These are phyloP conservation scores for Handroanthus guayacan DNA, from an alignment of 257 asterid species.

Conservation along the genomic window DNA sequence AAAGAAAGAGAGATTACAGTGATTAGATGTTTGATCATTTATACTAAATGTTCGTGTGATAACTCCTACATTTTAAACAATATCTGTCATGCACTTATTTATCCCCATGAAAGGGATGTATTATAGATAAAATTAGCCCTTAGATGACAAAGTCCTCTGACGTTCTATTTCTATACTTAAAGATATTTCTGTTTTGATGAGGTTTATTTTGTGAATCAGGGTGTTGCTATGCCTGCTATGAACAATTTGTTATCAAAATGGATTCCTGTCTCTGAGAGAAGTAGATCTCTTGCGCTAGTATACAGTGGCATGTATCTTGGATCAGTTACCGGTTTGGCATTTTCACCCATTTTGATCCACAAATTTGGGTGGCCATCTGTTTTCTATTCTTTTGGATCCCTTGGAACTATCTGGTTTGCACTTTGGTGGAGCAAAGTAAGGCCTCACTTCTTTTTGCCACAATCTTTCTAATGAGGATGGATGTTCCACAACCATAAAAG, in stretches of 20 bases:
- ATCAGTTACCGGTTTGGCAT: slow-evolving; percentile 89
- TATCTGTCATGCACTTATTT: neutral
- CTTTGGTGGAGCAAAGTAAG: slow-evolving; percentile 93
- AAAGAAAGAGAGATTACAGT: too few relatives aligned
- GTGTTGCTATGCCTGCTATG: slow-evolving; percentile 99
- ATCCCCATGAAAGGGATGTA: neutral
- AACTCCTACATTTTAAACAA: neutral
- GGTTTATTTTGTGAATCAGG: slow-evolving; percentile 40
- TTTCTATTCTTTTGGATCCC: slow-evolving; percentile 93
- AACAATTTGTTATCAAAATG: slow-evolving; percentile 90
- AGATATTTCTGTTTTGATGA: slow-evolving; percentile 23
- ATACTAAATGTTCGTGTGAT: neutral
- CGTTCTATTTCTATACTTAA: slow-evolving; percentile 3
- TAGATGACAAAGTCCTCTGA: neutral
- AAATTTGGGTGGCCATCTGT: slow-evolving; percentile 95
- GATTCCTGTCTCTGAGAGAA: slow-evolving; percentile 99
- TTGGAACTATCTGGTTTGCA: slow-evolving; percentile 93
- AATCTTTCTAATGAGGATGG: neutral
- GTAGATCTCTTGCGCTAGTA: slow-evolving; percentile 97
- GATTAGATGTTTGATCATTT: neutral
- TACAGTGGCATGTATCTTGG: slow-evolving; percentile 99
- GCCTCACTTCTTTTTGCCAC: slow-evolving; percentile 30
- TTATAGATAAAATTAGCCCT: neutral
- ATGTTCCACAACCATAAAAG: slow-evolving; percentile 12
- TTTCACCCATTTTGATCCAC: slow-evolving; percentile 85